Percentiles rank a stretch among this genome's conserved stretches.
Evolutionary conservation across 225 moss, liverwort and hornwort species (phyloP).

Genomic region (Sphagnum contortum): DNA sequence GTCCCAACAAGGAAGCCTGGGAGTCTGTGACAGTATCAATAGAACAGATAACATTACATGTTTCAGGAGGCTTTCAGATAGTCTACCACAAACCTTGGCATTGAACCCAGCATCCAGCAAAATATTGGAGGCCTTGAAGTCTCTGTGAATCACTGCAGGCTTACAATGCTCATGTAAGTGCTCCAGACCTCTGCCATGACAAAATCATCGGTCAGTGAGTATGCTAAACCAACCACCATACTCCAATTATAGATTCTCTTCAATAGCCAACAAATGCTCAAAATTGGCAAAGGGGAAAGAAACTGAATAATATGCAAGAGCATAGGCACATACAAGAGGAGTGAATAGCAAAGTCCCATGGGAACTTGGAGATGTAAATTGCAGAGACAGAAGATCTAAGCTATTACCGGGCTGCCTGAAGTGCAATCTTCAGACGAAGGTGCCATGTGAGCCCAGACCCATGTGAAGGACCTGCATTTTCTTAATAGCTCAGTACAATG

Average conservation of each 20-base stretch:
- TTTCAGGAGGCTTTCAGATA: too few species aligned
- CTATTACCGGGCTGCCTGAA: conserved; percentile 54
- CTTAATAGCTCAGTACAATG: background rate
- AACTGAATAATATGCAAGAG: too few species aligned
- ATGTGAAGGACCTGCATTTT: conserved; percentile 29
- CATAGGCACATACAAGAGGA: too few species aligned
- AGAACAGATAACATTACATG: too few species aligned
- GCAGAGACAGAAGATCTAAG: background rate
- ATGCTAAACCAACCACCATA: too few species aligned
- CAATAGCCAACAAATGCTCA: too few species aligned
- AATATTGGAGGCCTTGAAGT: conserved; percentile 68
- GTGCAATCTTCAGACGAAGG: conserved; percentile 62
- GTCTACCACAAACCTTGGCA: conserved; percentile 34
- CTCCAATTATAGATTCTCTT: too few species aligned
- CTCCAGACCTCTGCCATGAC: conserved; percentile 47
- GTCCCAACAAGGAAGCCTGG: background rate
- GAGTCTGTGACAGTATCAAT: background rate
- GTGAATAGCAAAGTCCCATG: too few species aligned
- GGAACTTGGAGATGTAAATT: background rate
- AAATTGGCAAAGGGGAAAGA: too few species aligned
- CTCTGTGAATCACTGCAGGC: conserved; percentile 58
- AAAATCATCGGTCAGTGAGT: background rate
- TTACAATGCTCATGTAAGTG: conserved; percentile 56
- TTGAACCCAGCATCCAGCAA: conserved; percentile 49
- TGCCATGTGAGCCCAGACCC: conserved; percentile 46